Base-by-base conservation (phyloP, 306 rosid genomes). In the Leucaena leucocephala region DNA sequence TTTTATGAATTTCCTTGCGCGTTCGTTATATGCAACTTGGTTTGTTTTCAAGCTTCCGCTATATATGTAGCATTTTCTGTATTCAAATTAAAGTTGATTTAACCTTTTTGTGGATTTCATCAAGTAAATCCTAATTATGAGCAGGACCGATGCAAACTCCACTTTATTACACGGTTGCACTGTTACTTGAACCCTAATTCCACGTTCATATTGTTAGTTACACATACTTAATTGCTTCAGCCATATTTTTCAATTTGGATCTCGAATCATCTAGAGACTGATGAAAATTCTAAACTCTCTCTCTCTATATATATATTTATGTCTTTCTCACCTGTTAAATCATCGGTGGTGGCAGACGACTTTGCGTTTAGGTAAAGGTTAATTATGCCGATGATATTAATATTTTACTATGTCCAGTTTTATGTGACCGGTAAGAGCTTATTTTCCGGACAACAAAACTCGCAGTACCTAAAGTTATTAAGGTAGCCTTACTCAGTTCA, bases 331-430 rank as follows among this genome's bases (percentile, higher is more conserved):
- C 52, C 54, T n/a, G 12, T 66, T 64, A 75, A 81, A 55, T 57
- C 74, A 67, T 57, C 16, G 22, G 36, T 34, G 64, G 22, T 52
- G 4, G 4, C 39, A 54, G 46, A 0, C 49, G 64, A 19, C 65
- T 75, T 55, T 43, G 55, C 78, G 70, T 55, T 57, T 9, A 21
- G 21, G 70, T 17, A 81, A 80, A 75, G 80, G 79, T 68, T 74
- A 66, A 66, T 80, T 13, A 45, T 46, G 40, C 17, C 61, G 5
- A 17, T 7, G 6, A 45, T 9, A 58, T 58, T 9, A 16, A 63
- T 13, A 76, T 46, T 34, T 45, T 42, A 58, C 7, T 40, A 12
- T 74, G 5, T 67, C 8, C 27, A 4, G 42, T 10, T 65, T 65
- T n/a, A n/a, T 54, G 27, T 17, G 5, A 66, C 35, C 9, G 65